A percentile compares a stretch with the other conserved stretches of the same genome.
These are phyloP conservation scores for Eimeria necatrix DNA, from an alignment of 169 alveolate genomes.

Conservation along the genomic window DNA sequence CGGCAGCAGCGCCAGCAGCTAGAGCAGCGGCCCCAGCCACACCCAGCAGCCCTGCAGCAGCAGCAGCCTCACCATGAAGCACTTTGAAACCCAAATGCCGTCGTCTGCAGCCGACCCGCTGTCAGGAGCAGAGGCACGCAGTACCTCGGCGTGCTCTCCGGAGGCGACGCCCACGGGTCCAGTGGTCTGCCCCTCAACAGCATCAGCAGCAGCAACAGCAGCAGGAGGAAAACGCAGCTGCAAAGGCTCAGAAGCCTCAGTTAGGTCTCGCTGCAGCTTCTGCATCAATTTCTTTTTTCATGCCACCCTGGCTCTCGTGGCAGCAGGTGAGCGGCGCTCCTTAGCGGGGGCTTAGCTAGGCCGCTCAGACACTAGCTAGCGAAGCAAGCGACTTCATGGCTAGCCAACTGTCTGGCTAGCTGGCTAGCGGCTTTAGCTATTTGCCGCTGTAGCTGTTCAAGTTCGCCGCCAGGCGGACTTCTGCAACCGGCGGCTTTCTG, in stretches of 20 bases:
- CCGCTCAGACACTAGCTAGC: too few species aligned
- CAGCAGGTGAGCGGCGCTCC: neutral
- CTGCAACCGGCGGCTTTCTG: neutral
- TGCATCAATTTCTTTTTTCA: neutral
- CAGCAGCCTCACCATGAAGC: neutral
- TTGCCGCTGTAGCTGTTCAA: neutral
- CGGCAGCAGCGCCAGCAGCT: slow-evolving; percentile 10
- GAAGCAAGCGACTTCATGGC: too few species aligned
- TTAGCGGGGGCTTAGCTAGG: too few species aligned
- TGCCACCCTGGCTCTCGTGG: neutral
- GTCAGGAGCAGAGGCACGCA: too few species aligned
- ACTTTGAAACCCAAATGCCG: too few species aligned
- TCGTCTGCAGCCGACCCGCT: too few species aligned
- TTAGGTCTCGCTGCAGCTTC: slow-evolving; percentile 40
- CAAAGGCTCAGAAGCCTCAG: neutral
- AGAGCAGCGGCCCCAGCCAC: neutral
- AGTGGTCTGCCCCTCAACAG: neutral
- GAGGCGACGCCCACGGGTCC: too few species aligned
- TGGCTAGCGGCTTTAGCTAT: neutral
- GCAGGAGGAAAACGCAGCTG: neutral
- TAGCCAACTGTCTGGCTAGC: neutral
- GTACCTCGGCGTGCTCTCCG: too few species aligned
- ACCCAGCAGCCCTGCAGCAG: neutral
- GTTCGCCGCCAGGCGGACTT: neutral
- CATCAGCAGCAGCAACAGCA: neutral